phyloP scores from a whole-genome alignment of 2,329 filamentous ascomycete genomes.

The Blastomyces silverae region DNA sequence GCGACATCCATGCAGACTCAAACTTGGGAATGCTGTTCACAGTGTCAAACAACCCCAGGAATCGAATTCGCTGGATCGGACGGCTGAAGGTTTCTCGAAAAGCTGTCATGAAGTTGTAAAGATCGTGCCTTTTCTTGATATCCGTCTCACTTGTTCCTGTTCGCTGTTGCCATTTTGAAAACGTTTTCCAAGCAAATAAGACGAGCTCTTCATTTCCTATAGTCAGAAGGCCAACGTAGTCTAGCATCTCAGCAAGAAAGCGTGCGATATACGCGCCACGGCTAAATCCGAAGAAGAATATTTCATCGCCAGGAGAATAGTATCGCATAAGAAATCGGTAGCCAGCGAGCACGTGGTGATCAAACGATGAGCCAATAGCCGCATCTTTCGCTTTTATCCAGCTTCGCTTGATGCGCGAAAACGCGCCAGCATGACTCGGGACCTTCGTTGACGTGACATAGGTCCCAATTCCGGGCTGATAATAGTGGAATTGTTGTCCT shows the following conservation, averaged over 20 bases:
- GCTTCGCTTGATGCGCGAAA: slow-evolving; percentile 23
- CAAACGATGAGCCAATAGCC: slow-evolving; percentile 35
- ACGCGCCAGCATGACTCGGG: slow-evolving; percentile 28
- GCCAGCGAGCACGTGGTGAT: slow-evolving; percentile 48
- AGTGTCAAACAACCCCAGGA: slow-evolving; percentile 51
- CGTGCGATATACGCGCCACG: slow-evolving; percentile 49
- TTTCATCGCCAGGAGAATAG: slow-evolving; percentile 46
- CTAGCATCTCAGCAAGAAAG: slow-evolving; percentile 49
- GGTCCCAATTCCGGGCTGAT: slow-evolving; percentile 39
- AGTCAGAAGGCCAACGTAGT: slow-evolving; percentile 46
- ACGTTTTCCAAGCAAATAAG: slow-evolving; percentile 42
- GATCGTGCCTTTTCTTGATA: slow-evolving; percentile 15
- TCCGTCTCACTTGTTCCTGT: slow-evolving; percentile 24
- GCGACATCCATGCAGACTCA: slow-evolving; percentile 32
- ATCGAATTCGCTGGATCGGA: slow-evolving; percentile 44
- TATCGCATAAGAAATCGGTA: slow-evolving; percentile 54
- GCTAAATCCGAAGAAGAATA: slow-evolving; percentile 53
- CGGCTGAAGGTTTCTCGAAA: slow-evolving; percentile 48
- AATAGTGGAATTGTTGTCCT: slow-evolving; percentile 22
- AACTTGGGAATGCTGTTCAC: slow-evolving; percentile 45
- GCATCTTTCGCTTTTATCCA: slow-evolving; percentile 21
- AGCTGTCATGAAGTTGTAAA: slow-evolving; percentile 34
- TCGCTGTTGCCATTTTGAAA: slow-evolving; percentile 31
- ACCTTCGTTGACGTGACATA: slow-evolving; percentile 38
- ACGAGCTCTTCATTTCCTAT: slow-evolving; percentile 51